Conservation (phyloP, 2,329 filamentous ascomycete species). For the Venturia nashicola region DNA sequence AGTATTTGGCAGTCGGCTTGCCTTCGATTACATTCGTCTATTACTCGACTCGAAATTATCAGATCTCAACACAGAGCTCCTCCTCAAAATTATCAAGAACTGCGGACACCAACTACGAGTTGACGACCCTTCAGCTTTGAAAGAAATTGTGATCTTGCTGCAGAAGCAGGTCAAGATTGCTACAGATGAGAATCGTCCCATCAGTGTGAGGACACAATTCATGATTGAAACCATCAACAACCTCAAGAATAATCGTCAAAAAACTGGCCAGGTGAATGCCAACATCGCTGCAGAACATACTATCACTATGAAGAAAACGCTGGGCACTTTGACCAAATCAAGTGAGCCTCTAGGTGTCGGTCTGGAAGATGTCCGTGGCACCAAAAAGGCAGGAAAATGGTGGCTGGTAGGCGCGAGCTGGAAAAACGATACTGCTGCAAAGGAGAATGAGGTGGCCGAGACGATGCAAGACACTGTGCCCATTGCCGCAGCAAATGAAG, state of each 20-base stretch:
- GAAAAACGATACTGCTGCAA: slow-evolving; percentile 29
- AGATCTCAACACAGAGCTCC: slow-evolving; percentile 13
- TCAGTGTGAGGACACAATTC: slow-evolving; percentile 68
- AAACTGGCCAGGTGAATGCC: slow-evolving; percentile 58
- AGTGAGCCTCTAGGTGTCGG: slow-evolving; percentile 73
- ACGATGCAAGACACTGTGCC: background rate
- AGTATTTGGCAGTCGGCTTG: slow-evolving; percentile 65
- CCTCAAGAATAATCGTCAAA: slow-evolving; percentile 79
- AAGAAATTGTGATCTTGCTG: slow-evolving; percentile 74
- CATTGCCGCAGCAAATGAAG: slow-evolving; percentile 4
- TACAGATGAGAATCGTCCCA: slow-evolving; percentile 58
- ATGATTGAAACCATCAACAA: slow-evolving; percentile 97
- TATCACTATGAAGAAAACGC: slow-evolving; percentile 74
- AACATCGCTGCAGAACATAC: slow-evolving; percentile 69
- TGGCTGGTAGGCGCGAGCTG: slow-evolving; percentile 98
- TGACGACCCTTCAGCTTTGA: slow-evolving; percentile 78
- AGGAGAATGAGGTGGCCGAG: slow-evolving; percentile 13
- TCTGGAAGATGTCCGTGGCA: slow-evolving; percentile 68
- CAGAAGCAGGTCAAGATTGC: slow-evolving; percentile 57
- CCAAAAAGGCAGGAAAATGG: slow-evolving; percentile 88
- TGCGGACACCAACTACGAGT: slow-evolving; percentile 73
- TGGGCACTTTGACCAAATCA: slow-evolving; percentile 71
- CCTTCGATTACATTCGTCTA: slow-evolving; percentile 82
- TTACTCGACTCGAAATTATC: slow-evolving; percentile 46
- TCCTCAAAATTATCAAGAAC: slow-evolving; percentile 46